Percentiles rank a stretch among this genome's conserved stretches.
Conservation (phyloP, 306 rosid species). For the Gastrolobium bilobum region DNA sequence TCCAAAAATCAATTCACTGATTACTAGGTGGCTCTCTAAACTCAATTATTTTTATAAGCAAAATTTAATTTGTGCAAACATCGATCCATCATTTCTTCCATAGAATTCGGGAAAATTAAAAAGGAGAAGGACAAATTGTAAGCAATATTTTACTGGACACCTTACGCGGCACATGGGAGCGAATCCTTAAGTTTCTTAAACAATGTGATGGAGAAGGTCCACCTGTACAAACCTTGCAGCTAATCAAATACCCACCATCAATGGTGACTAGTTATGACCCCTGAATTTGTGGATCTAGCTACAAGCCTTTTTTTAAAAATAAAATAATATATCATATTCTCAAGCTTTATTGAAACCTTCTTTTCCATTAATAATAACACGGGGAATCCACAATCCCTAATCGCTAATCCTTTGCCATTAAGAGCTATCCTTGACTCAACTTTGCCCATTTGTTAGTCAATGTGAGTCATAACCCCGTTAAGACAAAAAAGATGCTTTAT, state of each 20-base stretch:
- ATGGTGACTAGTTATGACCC: neutral
- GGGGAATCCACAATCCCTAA: neutral
- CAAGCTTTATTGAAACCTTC: neutral
- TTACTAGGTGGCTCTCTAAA: too few relatives aligned
- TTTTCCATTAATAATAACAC: neutral
- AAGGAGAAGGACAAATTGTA: neutral
- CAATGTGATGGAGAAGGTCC: neutral
- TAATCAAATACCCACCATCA: neutral
- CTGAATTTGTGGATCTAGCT: neutral
- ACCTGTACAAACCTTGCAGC: neutral
- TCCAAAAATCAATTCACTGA: too few relatives aligned
- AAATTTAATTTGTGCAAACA: neutral
- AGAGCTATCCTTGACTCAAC: neutral
- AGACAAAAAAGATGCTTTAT: neutral
- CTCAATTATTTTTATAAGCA: too few relatives aligned
- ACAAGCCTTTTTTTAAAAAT: neutral
- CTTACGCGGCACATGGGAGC: neutral
- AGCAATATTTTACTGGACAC: neutral
- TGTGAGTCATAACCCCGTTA: neutral
- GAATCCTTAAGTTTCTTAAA: neutral
- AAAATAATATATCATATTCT: neutral
- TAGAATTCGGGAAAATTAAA: neutral
- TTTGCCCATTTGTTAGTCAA: neutral
- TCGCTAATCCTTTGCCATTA: neutral
- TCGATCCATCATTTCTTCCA: neutral